Evolutionary conservation across 768 basidiomycete species (phyloP).

Genomic region (Calvatia gigantea): DNA sequence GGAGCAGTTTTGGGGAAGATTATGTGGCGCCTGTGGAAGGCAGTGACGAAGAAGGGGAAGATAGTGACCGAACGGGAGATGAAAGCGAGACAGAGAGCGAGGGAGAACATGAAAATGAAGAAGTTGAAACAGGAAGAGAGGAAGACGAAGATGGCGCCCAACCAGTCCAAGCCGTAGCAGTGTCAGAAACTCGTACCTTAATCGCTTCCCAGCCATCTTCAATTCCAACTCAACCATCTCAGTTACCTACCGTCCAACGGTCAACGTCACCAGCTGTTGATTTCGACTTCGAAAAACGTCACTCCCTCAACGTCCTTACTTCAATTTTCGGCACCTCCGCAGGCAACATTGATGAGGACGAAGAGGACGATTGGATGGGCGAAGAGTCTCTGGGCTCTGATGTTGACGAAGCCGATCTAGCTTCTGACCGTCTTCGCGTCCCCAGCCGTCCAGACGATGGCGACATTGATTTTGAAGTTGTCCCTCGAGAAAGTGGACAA

Average conservation of each 20-base stretch:
- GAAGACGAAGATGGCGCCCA: background rate
- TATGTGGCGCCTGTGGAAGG: constrained; percentile 15
- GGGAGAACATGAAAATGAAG: constrained; percentile 14
- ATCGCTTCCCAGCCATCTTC: constrained; percentile 6
- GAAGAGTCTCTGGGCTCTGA: constrained; percentile 57
- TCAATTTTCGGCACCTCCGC: constrained; percentile 46
- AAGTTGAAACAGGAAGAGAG: constrained; percentile 14
- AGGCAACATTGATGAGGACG: constrained; percentile 21
- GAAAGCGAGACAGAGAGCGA: constrained; percentile 16
- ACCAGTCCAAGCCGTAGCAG: background rate
- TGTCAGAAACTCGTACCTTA: constrained; percentile 1
- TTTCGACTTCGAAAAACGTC: constrained; percentile 37
- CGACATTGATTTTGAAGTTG: constrained; percentile 30
- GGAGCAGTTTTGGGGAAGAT: constrained; percentile 10
- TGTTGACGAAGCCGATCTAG: constrained; percentile 38
- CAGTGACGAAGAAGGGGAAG: constrained; percentile 1
- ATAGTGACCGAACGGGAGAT: constrained; percentile 1
- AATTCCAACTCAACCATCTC: background rate
- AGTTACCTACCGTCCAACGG: background rate
- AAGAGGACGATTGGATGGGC: constrained; percentile 56
- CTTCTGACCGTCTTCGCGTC: constrained; percentile 21
- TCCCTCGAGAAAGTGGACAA: constrained; percentile 25
- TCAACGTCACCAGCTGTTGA: constrained; percentile 7
- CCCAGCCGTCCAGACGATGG: constrained; percentile 22
- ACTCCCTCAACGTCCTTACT: constrained; percentile 44